Conservation (phyloP, 352 stramenopile genomes). For the Phytophthora pluvialis region DNA sequence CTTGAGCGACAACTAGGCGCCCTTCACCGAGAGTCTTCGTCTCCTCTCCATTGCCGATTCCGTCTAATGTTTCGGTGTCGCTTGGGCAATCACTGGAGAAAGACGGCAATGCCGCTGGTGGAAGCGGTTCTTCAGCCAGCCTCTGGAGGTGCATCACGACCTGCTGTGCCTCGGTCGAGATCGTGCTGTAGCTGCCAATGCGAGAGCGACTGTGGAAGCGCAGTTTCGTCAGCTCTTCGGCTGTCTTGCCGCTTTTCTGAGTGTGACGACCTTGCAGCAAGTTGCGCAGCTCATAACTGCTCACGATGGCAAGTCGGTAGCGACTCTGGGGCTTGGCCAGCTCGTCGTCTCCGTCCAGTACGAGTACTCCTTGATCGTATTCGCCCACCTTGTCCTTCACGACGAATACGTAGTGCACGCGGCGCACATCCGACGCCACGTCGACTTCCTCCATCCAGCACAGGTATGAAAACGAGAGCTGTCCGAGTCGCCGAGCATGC, state of each 20-base stretch:
- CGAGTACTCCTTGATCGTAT: conserved; percentile 31
- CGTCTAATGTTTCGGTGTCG: conserved; percentile 31
- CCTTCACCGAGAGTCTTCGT: conserved; percentile 25
- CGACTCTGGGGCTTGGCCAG: not conserved
- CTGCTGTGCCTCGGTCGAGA: conserved; percentile 56
- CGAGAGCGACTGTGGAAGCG: conserved; percentile 76
- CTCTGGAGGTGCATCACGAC: conserved; percentile 46
- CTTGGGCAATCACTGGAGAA: conserved; percentile 33
- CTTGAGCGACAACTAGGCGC: conserved; percentile 46
- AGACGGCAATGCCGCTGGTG: conserved; percentile 11
- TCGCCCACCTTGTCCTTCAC: conserved; percentile 42
- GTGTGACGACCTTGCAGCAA: conserved; percentile 44
- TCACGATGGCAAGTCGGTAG: conserved; percentile 63
- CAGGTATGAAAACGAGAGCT: conserved; percentile 56
- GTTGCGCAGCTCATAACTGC: conserved; percentile 62
- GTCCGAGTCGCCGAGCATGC: conserved; percentile 49
- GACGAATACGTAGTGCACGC: conserved; percentile 72
- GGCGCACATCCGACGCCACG: conserved; percentile 55
- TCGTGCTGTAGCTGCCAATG: conserved; percentile 79
- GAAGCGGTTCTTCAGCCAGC: conserved; percentile 26
- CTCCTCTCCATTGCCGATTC: conserved; percentile 9
- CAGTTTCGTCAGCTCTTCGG: conserved; percentile 37
- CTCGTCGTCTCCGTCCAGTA: conserved; percentile 19
- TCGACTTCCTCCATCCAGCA: conserved; percentile 86
- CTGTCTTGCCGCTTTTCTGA: conserved; percentile 20